Base-by-base conservation (phyloP, 495 filamentous ascomycete genomes). In the Podospora fimiseda region DNA sequence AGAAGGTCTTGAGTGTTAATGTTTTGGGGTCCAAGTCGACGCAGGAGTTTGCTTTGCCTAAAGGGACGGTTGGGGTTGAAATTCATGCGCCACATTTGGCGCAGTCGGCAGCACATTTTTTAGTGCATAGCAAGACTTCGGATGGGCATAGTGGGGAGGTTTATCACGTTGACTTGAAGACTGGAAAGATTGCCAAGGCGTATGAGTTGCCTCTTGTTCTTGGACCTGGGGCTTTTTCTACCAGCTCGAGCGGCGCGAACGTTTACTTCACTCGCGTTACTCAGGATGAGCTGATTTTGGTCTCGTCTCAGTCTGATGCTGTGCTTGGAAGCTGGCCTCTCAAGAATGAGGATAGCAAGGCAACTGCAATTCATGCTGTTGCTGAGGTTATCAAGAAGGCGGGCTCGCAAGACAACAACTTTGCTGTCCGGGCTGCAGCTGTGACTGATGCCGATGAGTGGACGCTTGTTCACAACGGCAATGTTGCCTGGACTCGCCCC, bases 251-350 rank as follows among this genome's bases (percentile, higher is more conserved):
- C 40, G 85, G 82, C 51, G 80, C 85, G 2, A 89, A 94, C 65
- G 86, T 93, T 7, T 96, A 89, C 70, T 96, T 97, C 61, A 90
- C 86, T 2, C 76, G 90, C 37, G 71, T 88, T 53, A 89, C 88
- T 0, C 71, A 83, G 18, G 80, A 82, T 15, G 88, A 94, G 56
- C 70, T 85, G 5, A 75, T 78, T 43, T 69, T 95, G 39, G 74
- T 88, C 11, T 90, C 90, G 2, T 95, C 90, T 1, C 71, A 72
- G 23, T 91, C 87, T 2, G 82, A 90, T 63, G 85, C 80, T 8
- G 73, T 92, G 41, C 76, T 95, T 27, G 83, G 79, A 8, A 77
- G 85, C 44, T 95, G 87, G 87, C 63, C 80, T 15, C 60, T 85
- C 15, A 70, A 80, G 44, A 56, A 71, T 8, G 50, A 48, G 15